A percentile compares a stretch with the other conserved stretches of the same genome.
phyloP scores from a whole-genome alignment of 2,329 filamentous ascomycete species.

The Fusarium coicis region DNA sequence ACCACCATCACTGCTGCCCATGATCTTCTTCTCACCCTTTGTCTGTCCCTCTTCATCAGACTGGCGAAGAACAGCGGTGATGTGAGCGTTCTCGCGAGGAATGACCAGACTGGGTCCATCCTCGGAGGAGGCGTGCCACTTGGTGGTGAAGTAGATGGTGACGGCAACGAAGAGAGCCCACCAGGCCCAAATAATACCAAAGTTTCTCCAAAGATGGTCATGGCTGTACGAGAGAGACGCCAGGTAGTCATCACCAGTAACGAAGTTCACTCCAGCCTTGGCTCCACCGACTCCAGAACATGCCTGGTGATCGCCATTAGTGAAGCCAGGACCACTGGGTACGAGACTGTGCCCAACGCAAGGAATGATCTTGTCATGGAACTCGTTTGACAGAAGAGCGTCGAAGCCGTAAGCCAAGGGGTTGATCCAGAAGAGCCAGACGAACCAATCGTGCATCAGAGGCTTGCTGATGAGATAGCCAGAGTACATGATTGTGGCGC shows the following conservation, averaged over 20 bases:
- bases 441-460: conserved; percentile 71
- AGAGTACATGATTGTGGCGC: conserved; percentile 68
- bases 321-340: conserved; percentile 61
- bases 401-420: conserved; percentile 78
- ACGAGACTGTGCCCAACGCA: conserved; percentile 63
- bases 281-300: conserved; percentile 71
- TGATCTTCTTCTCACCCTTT: conserved; percentile 35
- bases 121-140: conserved; percentile 65
- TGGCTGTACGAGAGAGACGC: conserved; percentile 63
- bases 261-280: conserved; percentile 55
- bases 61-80: conserved; percentile 44
- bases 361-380: conserved; percentile 65
- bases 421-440: conserved; percentile 73
- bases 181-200: conserved; percentile 71
- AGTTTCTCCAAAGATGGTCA: conserved; percentile 67
- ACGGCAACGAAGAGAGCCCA: conserved; percentile 68
- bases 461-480: conserved; percentile 72
- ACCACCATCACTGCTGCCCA: conserved; percentile 10
- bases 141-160: conserved; percentile 67
- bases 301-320: conserved; percentile 55
- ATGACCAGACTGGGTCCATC: conserved; percentile 67
- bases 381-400: conserved; percentile 76
- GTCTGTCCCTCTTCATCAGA: conserved; percentile 62
- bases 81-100: conserved; percentile 66
- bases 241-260: conserved; percentile 70